A percentile compares a stretch with the other conserved stretches of the same genome.
phyloP scores from a whole-genome alignment of 345 rosid species.

The Aegle marmelos region DNA sequence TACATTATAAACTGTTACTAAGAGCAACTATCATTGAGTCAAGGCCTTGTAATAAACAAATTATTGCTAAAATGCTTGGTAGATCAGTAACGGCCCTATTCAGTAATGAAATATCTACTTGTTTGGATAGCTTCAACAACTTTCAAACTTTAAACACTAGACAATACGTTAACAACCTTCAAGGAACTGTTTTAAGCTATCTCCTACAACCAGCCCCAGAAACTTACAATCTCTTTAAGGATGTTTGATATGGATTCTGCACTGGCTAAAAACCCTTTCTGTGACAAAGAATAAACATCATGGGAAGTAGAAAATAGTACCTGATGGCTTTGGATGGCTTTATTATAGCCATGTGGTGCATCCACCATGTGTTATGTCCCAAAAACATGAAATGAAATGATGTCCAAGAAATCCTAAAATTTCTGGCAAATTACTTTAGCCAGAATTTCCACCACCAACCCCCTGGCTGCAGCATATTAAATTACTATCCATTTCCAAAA shows the following conservation, averaged over 20 bases:
- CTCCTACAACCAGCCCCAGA: neutral
- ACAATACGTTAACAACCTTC: neutral
- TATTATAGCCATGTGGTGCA: neutral
- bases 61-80: too few species aligned
- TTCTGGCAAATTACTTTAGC: neutral
- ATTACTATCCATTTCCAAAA: neutral
- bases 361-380: neutral
- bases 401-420: neutral
- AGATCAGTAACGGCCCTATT: too few species aligned
- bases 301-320: neutral
- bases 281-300: neutral
- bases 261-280: neutral
- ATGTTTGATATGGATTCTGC: neutral
- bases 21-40: too few species aligned
- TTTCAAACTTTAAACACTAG: neutral
- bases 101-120: too few species aligned
- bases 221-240: too few species aligned
- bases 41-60: too few species aligned
- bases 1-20: too few species aligned
- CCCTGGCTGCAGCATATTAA: too few species aligned
- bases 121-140: neutral
- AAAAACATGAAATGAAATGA: neutral
- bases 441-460: neutral
- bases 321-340: neutral
- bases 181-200: neutral